These are phyloP conservation scores for Marchantia paleacea DNA, from an alignment of 225 moss, liverwort and hornwort genomes.

Conservation along the genomic window DNA sequence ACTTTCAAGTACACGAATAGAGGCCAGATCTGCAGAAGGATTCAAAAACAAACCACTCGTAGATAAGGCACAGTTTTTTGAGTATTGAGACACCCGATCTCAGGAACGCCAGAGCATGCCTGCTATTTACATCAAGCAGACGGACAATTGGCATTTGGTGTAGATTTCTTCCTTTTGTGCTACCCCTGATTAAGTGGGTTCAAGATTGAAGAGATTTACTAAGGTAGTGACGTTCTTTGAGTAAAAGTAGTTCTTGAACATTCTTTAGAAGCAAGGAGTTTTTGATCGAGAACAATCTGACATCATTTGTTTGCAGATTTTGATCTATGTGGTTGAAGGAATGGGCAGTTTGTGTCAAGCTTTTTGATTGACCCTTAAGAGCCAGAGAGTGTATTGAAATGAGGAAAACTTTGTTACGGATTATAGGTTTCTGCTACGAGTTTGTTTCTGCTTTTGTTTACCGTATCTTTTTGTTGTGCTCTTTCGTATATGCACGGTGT, in stretches of 20 bases:
- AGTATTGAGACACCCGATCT: not conserved
- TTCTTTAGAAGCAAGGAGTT: not conserved
- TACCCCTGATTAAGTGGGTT: not conserved
- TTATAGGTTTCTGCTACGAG: too few species aligned
- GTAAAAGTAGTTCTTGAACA: not conserved
- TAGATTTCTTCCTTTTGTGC: not conserved
- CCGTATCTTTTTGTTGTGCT: too few species aligned
- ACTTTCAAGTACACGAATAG: not conserved
- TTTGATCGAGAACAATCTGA: not conserved
- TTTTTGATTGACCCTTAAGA: too few species aligned
- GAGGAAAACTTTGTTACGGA: too few species aligned
- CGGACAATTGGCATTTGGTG: not conserved
- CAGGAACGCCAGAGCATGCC: not conserved
- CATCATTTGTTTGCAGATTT: not conserved
- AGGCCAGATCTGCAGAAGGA: not conserved
- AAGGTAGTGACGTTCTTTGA: not conserved
- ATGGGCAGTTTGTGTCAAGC: not conserved
- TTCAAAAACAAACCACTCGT: too few species aligned
- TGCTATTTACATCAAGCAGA: not conserved
- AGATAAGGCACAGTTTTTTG: too few species aligned
- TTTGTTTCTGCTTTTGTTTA: too few species aligned
- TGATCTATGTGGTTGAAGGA: not conserved
- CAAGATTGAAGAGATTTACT: not conserved
- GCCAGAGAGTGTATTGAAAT: too few species aligned
- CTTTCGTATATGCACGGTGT: too few species aligned